Conservation (phyloP, 331 rosid genomes). For the Quercus tomentella region DNA sequence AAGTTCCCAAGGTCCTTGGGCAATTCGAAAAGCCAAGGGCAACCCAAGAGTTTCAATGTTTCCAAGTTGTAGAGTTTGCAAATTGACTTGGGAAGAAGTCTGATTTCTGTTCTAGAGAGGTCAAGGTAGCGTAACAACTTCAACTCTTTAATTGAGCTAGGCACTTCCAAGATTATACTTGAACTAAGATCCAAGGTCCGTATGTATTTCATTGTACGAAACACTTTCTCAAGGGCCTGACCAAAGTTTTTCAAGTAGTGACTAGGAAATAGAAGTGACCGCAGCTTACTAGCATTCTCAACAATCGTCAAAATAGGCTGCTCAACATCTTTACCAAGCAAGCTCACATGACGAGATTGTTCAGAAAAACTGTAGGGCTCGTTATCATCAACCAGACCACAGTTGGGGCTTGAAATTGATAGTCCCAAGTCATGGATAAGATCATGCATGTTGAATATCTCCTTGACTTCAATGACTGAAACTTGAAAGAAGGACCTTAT, state of each 20-base stretch:
- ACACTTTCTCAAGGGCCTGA: not conserved
- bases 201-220: not conserved
- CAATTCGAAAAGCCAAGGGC: constrained; percentile 11
- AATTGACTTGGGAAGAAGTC: not conserved
- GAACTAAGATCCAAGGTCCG: constrained; percentile 12
- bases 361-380: not conserved
- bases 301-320: not conserved
- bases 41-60: constrained; percentile 9
- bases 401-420: not conserved
- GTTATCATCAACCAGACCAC: not conserved
- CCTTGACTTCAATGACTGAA: no score
- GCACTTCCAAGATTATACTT: not conserved
- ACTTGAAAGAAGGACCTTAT: no score
- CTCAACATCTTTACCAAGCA: not conserved
- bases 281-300: not conserved
- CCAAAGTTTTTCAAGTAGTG: not conserved
- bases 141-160: not conserved
- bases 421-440: not conserved
- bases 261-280: constrained; percentile 3
- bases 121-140: constrained; percentile 16
- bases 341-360: not conserved
- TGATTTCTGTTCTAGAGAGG: constrained; percentile 4
- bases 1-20: not conserved
- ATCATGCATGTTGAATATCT: not conserved
- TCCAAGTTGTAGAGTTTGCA: constrained; percentile 10